phyloP scores from a whole-genome alignment of 2,329 filamentous ascomycete genomes.

The Elsinoe ampelina region DNA sequence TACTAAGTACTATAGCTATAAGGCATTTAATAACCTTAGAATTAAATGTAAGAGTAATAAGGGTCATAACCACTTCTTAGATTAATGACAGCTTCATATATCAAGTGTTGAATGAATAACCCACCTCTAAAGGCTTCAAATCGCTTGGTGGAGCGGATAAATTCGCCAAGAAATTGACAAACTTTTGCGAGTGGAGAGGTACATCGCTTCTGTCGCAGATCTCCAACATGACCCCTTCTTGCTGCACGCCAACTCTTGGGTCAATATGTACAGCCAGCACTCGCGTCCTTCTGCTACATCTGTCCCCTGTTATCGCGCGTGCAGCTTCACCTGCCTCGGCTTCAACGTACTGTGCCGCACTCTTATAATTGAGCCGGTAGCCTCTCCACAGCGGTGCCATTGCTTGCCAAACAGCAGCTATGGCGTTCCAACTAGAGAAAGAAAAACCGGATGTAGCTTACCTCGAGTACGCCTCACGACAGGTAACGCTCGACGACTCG shows the following conservation, averaged over 20 bases:
- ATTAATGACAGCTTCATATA: too few relatives aligned
- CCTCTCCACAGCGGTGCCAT: neutral
- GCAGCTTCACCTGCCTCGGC: neutral
- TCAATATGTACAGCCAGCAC: neutral
- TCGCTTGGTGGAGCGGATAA: too few relatives aligned
- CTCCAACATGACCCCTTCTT: neutral
- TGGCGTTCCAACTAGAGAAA: neutral
- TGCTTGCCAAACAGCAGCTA: neutral
- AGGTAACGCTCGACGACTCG: neutral
- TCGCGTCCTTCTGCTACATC: neutral
- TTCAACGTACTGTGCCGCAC: neutral
- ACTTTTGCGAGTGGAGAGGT: too few relatives aligned
- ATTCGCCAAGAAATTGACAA: too few relatives aligned
- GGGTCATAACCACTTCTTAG: too few relatives aligned
- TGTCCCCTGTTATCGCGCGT: neutral
- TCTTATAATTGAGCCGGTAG: neutral
- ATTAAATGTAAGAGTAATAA: too few relatives aligned
- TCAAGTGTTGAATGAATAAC: too few relatives aligned
- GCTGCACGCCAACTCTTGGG: neutral
- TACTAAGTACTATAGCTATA: too few relatives aligned
- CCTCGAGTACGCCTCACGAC: neutral
- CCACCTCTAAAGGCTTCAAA: too few relatives aligned
- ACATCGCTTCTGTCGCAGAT: neutral
- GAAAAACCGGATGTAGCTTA: neutral
- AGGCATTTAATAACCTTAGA: too few relatives aligned